Conservation (phyloP, 192 early-diverging fungal species). For the Coemansia sp. region DNA sequence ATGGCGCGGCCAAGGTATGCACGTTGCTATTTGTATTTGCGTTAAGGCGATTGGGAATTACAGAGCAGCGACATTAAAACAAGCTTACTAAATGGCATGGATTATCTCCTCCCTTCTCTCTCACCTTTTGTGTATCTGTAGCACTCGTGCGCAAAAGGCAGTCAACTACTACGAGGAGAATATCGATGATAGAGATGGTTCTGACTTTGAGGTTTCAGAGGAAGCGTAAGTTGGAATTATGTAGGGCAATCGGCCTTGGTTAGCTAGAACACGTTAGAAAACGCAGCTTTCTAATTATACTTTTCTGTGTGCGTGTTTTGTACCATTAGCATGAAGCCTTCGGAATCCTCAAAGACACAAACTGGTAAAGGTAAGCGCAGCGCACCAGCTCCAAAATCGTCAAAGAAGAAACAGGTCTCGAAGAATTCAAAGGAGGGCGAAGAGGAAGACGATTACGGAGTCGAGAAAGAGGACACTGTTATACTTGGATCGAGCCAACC, state of each 20-base stretch:
- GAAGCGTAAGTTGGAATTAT: conserved; percentile 25
- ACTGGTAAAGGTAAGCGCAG: background rate
- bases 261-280: background rate
- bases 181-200: conserved; percentile 24
- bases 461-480: conserved; percentile 9
- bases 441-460: background rate
- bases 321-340: background rate
- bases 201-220: conserved; percentile 38
- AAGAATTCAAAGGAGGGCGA: background rate
- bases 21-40: background rate
- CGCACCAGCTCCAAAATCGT: background rate
- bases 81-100: background rate
- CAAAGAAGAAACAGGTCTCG: background rate
- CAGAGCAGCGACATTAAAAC: background rate
- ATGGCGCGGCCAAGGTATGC: conserved; percentile 43
- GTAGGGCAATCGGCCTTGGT: background rate
- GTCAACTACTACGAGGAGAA: conserved; percentile 41
- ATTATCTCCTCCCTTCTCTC: background rate
- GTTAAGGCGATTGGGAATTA: background rate
- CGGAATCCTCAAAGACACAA: background rate
- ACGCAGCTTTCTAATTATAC: no score
- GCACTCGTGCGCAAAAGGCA: conserved; percentile 26
- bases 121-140: background rate
- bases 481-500: conserved; percentile 5
- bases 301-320: background rate